Evolutionary conservation across 108 stramenopile species (phyloP).

Genomic region (Craspedostauros australis): DNA sequence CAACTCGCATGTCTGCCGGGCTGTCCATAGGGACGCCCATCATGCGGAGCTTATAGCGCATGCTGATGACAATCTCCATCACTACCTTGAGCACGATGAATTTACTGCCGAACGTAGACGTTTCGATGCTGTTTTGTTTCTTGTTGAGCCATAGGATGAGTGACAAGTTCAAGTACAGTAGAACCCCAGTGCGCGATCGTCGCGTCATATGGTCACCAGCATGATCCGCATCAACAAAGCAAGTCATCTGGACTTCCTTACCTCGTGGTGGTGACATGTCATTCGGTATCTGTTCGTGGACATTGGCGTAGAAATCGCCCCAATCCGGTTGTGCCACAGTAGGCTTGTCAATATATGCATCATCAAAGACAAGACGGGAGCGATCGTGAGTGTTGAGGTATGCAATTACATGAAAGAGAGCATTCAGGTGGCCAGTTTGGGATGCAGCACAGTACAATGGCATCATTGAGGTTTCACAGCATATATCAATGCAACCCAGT

Average conservation of each 20-base stretch:
- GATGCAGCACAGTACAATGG: too few species aligned
- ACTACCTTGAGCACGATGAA: conserved; percentile 26
- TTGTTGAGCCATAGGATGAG: conserved; percentile 24
- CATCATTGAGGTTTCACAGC: too few species aligned
- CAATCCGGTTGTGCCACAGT: too few species aligned
- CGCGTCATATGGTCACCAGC: conserved; percentile 26
- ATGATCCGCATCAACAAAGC: conserved; percentile 37
- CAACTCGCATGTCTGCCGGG: conserved; percentile 5
- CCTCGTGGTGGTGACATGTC: conserved; percentile 24
- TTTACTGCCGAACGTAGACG: conserved; percentile 32
- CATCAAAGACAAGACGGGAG: too few species aligned
- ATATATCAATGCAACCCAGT: too few species aligned
- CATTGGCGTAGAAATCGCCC: conserved; percentile 15
- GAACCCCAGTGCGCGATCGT: conserved; percentile 27
- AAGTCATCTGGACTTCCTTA: conserved; percentile 9
- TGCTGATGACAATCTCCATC: conserved; percentile 12
- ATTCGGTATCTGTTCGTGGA: conserved; percentile 11
- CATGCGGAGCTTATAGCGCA: conserved; percentile 31
- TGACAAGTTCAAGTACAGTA: conserved; percentile 31
- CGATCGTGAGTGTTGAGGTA: conserved; percentile 23
- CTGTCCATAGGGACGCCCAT: conserved; percentile 26
- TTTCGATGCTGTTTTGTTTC: conserved; percentile 35
- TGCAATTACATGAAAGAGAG: conserved; percentile 23
- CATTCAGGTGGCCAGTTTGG: conserved; percentile 39
- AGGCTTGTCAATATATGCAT: too few species aligned